These are phyloP conservation scores for Trichoderma parareesei DNA, from an alignment of 495 filamentous ascomycete species.

Conservation along the genomic window DNA sequence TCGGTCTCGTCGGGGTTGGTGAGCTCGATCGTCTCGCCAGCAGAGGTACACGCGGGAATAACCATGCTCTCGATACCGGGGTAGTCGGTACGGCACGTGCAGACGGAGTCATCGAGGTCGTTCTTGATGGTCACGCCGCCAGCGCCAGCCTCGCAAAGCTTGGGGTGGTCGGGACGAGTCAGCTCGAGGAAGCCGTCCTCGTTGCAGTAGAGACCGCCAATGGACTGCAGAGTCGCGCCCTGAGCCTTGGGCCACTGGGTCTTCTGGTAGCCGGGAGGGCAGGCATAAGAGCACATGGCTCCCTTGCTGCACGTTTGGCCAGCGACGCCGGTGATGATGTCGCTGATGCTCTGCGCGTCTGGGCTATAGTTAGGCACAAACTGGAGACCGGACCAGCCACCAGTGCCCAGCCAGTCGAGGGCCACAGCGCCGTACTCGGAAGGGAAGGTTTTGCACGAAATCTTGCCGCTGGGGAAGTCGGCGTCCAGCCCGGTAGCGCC, in stretches of 20 bases:
- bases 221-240: constrained; percentile 74
- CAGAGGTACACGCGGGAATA: constrained; percentile 55
- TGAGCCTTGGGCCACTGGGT: constrained; percentile 80
- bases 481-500: constrained; percentile 50
- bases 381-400: constrained; percentile 80
- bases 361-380: constrained; percentile 30
- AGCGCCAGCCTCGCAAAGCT: constrained; percentile 68
- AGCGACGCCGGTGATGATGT: constrained; percentile 56
- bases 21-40: constrained; percentile 51
- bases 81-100: constrained; percentile 94
- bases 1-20: constrained; percentile 61
- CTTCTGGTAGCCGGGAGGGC: constrained; percentile 87
- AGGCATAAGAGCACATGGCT: constrained; percentile 86
- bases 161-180: constrained; percentile 55
- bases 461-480: constrained; percentile 69
- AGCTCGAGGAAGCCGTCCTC: constrained; percentile 64
- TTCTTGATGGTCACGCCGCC: constrained; percentile 67
- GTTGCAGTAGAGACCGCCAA: constrained; percentile 83
- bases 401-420: constrained; percentile 57
- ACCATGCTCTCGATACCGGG: constrained; percentile 83
- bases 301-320: constrained; percentile 50
- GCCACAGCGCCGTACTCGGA: constrained; percentile 72
- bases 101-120: constrained; percentile 51
- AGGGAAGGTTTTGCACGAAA: constrained; percentile 69
- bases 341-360: constrained; percentile 31